Conservation (phyloP, 768 basidiomycete species). For the Mycena sanguinolenta region DNA sequence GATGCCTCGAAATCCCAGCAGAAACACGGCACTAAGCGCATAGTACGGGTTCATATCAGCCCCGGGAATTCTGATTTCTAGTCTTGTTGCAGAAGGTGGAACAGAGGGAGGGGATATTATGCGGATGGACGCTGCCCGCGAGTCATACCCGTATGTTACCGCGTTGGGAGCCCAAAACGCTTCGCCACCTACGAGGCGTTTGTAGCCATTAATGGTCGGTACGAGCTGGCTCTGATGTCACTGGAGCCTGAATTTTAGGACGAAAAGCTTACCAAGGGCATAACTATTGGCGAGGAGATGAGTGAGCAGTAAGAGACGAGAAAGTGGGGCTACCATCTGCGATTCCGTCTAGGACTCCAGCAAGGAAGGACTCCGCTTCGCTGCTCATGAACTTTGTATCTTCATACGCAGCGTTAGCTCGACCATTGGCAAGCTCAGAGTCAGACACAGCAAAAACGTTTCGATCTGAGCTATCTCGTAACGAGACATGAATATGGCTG, state of each 20-base stretch:
- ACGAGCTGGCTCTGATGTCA: constrained; percentile 64
- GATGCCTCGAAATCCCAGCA: constrained; percentile 90
- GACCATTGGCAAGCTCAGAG: constrained; percentile 70
- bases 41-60: constrained; percentile 98
- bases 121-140: constrained; percentile 90
- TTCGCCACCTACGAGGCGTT: constrained; percentile 93
- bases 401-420: constrained; percentile 77
- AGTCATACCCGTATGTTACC: constrained; percentile 96
- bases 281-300: constrained; percentile 58
- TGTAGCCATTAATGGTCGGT: constrained; percentile 97
- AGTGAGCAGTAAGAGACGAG: background rate
- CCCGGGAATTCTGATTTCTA: constrained; percentile 95
- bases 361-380: constrained; percentile 93
- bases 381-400: constrained; percentile 90
- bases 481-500: constrained; percentile 93
- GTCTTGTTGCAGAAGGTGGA: constrained; percentile 83
- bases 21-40: constrained; percentile 88
- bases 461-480: constrained; percentile 74
- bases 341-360: constrained; percentile 90
- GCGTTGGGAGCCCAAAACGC: constrained; percentile 96
- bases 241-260: background rate
- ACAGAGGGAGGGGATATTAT: constrained; percentile 93
- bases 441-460: constrained; percentile 86
- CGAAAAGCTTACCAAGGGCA: constrained; percentile 76
- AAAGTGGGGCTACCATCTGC: constrained; percentile 75